phyloP scores from a whole-genome alignment of 805 yeast species.

The Kuraishia hungarica region DNA sequence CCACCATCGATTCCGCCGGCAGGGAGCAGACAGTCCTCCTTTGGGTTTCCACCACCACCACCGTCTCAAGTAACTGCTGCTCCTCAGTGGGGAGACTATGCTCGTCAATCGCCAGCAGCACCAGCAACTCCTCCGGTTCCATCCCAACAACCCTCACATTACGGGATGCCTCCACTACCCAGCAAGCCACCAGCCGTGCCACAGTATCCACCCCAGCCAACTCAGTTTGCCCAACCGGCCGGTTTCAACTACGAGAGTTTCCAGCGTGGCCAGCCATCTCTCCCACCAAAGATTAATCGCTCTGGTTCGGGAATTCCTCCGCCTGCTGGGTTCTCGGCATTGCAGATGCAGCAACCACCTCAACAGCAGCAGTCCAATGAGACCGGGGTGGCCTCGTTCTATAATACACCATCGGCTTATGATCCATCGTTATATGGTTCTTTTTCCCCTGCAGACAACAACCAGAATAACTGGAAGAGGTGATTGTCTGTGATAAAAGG shows the following conservation, averaged over 20 bases:
- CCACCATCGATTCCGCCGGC: slow-evolving; percentile 15
- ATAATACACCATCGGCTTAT: slow-evolving; percentile 41
- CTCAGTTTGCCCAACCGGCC: neutral
- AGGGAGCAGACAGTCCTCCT: slow-evolving; percentile 11
- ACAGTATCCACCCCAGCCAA: neutral
- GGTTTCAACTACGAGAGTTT: neutral
- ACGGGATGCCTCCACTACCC: neutral
- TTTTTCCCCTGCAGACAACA: slow-evolving; percentile 7
- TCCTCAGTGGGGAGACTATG: neutral
- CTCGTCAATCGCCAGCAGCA: neutral
- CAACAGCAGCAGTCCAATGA: slow-evolving; percentile 3
- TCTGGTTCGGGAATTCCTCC: neutral
- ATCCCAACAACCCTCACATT: neutral
- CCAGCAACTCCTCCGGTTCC: neutral
- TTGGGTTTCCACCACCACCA: slow-evolving; percentile 14
- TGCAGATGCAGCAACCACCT: slow-evolving; percentile 1
- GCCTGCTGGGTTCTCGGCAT: slow-evolving; percentile 4
- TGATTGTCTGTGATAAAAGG: neutral
- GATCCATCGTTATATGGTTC: slow-evolving; percentile 37
- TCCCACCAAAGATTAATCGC: neutral
- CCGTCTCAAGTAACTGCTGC: slow-evolving; percentile 13
- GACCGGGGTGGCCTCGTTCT: slow-evolving; percentile 18
- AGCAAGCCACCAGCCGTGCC: slow-evolving; percentile 1
- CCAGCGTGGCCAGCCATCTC: neutral
- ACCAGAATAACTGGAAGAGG: neutral